phyloP scores from a whole-genome alignment of 208 protist species.

The Tetramitus jugosus region DNA sequence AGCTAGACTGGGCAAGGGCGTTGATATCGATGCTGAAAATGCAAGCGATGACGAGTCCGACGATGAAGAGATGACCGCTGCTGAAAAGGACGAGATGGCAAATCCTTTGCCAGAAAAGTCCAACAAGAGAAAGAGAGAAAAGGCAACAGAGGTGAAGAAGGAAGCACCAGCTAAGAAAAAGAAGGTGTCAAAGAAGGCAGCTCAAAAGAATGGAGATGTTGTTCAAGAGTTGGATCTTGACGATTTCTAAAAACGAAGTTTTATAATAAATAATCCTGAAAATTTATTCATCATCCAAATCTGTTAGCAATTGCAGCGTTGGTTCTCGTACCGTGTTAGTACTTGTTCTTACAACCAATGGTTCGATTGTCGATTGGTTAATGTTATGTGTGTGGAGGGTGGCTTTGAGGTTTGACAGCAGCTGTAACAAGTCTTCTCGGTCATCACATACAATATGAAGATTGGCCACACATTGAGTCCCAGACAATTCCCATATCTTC shows the following conservation, averaged over 20 bases:
- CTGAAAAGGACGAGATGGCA: not conserved
- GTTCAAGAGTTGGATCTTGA: constrained; percentile 3
- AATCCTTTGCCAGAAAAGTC: not conserved
- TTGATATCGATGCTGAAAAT: not conserved
- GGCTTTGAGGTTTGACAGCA: no score
- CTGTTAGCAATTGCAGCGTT: no score
- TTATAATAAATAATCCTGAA: no score
- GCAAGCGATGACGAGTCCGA: not conserved
- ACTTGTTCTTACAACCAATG: no score
- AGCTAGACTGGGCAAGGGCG: not conserved
- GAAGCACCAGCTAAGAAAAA: not conserved
- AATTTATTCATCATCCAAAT: no score
- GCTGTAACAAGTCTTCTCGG: no score
- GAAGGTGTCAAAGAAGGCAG: not conserved
- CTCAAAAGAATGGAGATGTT: not conserved
- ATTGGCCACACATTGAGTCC: no score
- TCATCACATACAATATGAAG: no score
- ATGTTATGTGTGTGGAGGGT: no score
- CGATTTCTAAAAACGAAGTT: constrained; percentile 19
- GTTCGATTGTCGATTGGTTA: no score
- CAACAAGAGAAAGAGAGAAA: not conserved
- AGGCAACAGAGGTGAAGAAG: not conserved
- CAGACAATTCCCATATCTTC: no score
- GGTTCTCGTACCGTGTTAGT: no score
- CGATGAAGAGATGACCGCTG: not conserved